Evolutionary conservation across 345 rosid species (phyloP), one percentile per base, ranked within the genome.

Genomic region (Geranium rotundifolium): DNA sequence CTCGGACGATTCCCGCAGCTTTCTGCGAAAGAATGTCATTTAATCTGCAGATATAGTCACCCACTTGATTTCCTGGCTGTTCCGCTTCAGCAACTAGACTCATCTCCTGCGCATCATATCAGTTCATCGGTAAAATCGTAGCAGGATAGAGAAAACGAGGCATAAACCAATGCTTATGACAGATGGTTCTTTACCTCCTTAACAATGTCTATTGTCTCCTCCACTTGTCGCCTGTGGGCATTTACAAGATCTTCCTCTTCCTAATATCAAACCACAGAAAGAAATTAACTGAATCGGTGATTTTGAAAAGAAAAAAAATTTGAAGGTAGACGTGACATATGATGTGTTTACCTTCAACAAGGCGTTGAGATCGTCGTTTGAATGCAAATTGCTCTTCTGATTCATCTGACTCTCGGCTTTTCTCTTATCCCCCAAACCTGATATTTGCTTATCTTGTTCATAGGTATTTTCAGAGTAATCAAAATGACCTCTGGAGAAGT

Each of bases 181-280:
- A 5, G 31, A 61, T 62, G 63, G n/a, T 34, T 15, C 58, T 63
- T 58, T 9, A 79, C 88, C 88, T 84, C 88, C 61, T 71, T 76
- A 54, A 79, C 82, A 14, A 81, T 73, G 50, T 77, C 75, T 39
- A 81, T 77, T 14, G 82, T 79, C 73, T 81, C 79, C 75, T 84
- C 84, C n/a, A 84, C 85, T 69, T 81, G 84, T 62, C 31, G 70
- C 19, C 81, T 73, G 65, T 84, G 85, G 23, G 85, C 82, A 67
- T 75, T 67, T 55, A 84, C 78, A 72, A 81, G 88, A 68, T 83
- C 83, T 65, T 79, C 85, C 67, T 81, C 85, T 62, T 84, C 85
- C 88, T 84, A 56, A 1, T 18, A 67, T 64, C 30, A 72, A 10
- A 9, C 7, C 18, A 63, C 29, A 73, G 34, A 61, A 67, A 65